Conservation (phyloP, 108 stramenopile species). For the Nitzschia putrida region DNA sequence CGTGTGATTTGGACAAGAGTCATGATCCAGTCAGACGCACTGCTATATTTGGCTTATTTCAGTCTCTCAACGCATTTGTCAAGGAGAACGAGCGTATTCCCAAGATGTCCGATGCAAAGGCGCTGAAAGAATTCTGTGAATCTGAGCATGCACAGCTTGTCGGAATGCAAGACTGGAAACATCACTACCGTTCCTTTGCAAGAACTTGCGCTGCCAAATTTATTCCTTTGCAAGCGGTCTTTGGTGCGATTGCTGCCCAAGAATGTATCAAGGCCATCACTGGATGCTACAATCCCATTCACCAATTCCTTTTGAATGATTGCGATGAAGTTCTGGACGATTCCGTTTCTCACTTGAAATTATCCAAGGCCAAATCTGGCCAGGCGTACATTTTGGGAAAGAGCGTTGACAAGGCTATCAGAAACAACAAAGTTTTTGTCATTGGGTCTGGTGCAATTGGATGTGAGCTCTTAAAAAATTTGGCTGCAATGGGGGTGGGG, state of each 20-base stretch:
- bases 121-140: conserved; percentile 17
- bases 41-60: conserved; percentile 65
- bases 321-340: conserved; percentile 79
- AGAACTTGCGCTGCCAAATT: conserved; percentile 72
- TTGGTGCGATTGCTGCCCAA: conserved; percentile 83
- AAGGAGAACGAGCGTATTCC: conserved; percentile 48
- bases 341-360: conserved; percentile 2
- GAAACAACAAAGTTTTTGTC: conserved; percentile 79
- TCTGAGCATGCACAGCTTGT: background rate
- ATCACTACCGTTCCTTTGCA: conserved; percentile 43
- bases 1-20: conserved; percentile 87
- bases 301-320: conserved; percentile 87
- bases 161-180: conserved; percentile 12
- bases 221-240: conserved; percentile 72
- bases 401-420: conserved; percentile 39
- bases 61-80: conserved; percentile 62
- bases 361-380: conserved; percentile 21
- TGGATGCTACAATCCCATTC: conserved; percentile 83
- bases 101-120: conserved; percentile 16
- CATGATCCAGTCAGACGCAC: conserved; percentile 64
- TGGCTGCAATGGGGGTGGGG: conserved; percentile 88
- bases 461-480: conserved; percentile 96
- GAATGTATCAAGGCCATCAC: conserved; percentile 84
- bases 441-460: conserved; percentile 99
- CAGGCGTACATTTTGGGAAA: conserved; percentile 66